These are phyloP conservation scores for Mallotus nudiflorus DNA, from an alignment of 345 rosid species.

Conservation along the genomic window DNA sequence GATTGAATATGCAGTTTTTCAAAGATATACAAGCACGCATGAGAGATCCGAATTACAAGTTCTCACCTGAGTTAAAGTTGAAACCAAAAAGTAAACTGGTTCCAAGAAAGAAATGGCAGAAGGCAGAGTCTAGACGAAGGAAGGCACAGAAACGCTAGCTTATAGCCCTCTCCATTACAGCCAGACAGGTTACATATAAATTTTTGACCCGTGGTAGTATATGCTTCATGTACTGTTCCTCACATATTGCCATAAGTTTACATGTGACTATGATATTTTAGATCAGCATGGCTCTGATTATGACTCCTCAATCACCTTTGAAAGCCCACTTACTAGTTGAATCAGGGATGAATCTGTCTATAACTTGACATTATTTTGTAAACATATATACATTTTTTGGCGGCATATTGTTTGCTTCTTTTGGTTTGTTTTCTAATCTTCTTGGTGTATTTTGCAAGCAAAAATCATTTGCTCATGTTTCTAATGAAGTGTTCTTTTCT, in stretches of 20 bases:
- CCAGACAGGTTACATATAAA: background rate
- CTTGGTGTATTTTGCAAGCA: too few relatives aligned
- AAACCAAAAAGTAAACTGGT: conserved; percentile 93
- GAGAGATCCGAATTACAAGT: conserved; percentile 90
- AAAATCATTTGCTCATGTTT: background rate
- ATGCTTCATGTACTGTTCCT: background rate
- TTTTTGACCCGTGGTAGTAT: background rate
- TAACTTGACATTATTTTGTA: background rate
- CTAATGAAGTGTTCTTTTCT: background rate
- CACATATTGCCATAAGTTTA: background rate
- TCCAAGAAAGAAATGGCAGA: conserved; percentile 88
- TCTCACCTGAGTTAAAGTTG: conserved; percentile 81
- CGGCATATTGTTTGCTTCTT: too few relatives aligned
- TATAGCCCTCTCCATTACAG: background rate
- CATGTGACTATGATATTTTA: background rate
- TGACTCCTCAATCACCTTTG: background rate
- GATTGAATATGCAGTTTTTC: conserved; percentile 84
- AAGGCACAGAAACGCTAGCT: conserved; percentile 75
- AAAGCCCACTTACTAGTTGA: background rate
- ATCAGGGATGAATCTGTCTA: background rate
- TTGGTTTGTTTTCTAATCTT: too few relatives aligned
- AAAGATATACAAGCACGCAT: conserved; percentile 91
- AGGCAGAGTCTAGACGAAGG: conserved; percentile 74
- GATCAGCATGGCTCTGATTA: background rate
- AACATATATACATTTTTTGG: background rate